Percentiles rank a stretch among this genome's conserved stretches.
phyloP scores from a whole-genome alignment of 2,329 filamentous ascomycete species.

The Dothidotthia symphoricarpi region DNA sequence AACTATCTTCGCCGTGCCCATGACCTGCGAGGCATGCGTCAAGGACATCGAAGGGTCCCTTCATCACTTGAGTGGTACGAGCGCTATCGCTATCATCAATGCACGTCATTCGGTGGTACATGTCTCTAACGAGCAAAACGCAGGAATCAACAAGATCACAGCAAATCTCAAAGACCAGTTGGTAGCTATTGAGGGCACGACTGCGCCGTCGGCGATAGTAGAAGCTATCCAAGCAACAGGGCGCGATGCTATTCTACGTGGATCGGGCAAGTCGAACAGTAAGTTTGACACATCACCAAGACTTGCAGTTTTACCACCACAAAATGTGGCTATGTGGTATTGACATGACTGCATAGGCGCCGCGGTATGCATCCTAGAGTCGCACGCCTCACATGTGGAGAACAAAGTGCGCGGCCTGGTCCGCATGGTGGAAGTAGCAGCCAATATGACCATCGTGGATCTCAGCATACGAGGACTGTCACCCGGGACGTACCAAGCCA shows the following conservation, averaged over 20 bases:
- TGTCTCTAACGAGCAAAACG: constrained; percentile 7
- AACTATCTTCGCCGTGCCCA: constrained; percentile 92
- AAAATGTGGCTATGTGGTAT: background rate
- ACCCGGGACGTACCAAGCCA: constrained; percentile 79
- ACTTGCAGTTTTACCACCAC: background rate
- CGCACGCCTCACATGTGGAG: constrained; percentile 60
- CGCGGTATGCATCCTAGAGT: constrained; percentile 94
- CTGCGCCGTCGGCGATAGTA: constrained; percentile 85
- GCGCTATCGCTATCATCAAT: constrained; percentile 11
- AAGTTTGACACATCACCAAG: too few species aligned
- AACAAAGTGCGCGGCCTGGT: constrained; percentile 80
- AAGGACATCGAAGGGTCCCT: constrained; percentile 80
- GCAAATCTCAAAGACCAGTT: constrained; percentile 80
- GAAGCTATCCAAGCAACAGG: constrained; percentile 85
- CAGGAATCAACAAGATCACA: constrained; percentile 79
- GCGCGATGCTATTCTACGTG: constrained; percentile 89
- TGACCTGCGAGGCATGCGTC: constrained; percentile 87
- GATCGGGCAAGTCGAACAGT: constrained; percentile 83
- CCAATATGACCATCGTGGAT: constrained; percentile 78
- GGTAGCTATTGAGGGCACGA: constrained; percentile 83
- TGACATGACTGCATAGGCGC: constrained; percentile 53
- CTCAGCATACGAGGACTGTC: constrained; percentile 79
- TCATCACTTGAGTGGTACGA: constrained; percentile 65
- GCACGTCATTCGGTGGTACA: constrained; percentile 25
- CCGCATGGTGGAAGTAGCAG: constrained; percentile 87